phyloP scores from a whole-genome alignment of 2,329 filamentous ascomycete species.

The Beauveria rudraprayagi region DNA sequence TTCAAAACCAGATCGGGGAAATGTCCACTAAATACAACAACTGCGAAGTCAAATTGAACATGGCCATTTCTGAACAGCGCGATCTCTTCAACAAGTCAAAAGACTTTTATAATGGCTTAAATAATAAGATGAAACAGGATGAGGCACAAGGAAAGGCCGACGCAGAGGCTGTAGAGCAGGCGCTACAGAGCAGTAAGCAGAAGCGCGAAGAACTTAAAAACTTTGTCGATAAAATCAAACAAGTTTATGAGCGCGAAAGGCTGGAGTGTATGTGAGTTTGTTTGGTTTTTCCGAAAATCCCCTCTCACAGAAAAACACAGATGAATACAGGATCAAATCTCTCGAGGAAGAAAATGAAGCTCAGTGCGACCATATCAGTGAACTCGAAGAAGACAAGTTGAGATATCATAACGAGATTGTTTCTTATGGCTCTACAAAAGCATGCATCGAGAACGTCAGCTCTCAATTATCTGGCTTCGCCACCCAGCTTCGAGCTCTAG shows the following conservation, averaged over 20 bases:
- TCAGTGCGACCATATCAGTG: background rate
- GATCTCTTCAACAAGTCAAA: conserved; percentile 10
- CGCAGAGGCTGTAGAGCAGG: background rate
- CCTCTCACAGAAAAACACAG: background rate
- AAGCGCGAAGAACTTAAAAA: conserved; percentile 1
- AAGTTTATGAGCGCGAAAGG: background rate
- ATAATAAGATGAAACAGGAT: background rate
- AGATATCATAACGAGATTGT: background rate
- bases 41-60: background rate
- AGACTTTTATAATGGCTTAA: background rate
- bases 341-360: background rate
- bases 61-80: conserved; percentile 7
- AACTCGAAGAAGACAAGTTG: background rate
- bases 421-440: background rate
- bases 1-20: background rate
- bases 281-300: no score
- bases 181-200: background rate
- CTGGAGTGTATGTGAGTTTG: background rate
- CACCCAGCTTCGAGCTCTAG: background rate
- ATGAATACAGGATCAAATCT: background rate
- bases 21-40: background rate
- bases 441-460: background rate
- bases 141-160: background rate
- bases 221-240: background rate
- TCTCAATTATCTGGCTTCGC: background rate